Conservation (phyloP, 495 filamentous ascomycete genomes). For the Antarctomyces pellizariae region DNA sequence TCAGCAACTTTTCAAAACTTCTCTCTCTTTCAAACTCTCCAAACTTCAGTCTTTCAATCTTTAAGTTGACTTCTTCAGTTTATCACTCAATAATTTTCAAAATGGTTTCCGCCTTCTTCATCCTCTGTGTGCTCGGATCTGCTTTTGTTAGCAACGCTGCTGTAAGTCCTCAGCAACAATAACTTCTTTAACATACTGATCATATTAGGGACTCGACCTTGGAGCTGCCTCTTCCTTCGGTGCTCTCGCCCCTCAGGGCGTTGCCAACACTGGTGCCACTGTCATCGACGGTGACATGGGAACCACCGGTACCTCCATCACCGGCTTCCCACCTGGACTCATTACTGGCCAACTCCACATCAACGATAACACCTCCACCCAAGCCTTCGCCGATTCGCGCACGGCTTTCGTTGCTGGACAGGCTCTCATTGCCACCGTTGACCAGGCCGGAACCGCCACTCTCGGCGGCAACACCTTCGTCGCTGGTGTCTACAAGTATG, state of each 20-base stretch:
- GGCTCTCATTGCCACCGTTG: background rate
- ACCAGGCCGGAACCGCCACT: slow-evolving; percentile 1
- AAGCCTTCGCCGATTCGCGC: slow-evolving; percentile 1
- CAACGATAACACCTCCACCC: background rate
- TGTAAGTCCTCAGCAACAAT: no score
- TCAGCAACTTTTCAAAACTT: no score
- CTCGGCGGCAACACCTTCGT: slow-evolving; percentile 4
- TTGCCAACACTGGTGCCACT: slow-evolving; percentile 4
- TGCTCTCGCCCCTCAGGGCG: background rate
- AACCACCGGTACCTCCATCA: slow-evolving; percentile 5
- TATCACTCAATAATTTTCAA: no score
- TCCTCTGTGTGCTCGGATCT: no score
- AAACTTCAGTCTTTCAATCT: no score
- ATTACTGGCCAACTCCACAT: slow-evolving; percentile 1
- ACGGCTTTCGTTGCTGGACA: slow-evolving; percentile 1
- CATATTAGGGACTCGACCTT: no score
- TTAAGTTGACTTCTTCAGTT: no score
- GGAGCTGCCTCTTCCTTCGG: slow-evolving; percentile 1
- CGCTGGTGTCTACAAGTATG: slow-evolving; percentile 6
- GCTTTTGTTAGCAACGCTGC: no score
- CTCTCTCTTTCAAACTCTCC: no score
- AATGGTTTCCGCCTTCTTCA: no score
- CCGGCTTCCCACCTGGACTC: slow-evolving; percentile 6
- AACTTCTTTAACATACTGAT: no score
- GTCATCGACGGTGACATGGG: slow-evolving; percentile 5